Percentiles rank a stretch among this genome's conserved stretches.
phyloP scores from a whole-genome alignment of 768 basidiomycete genomes.

The Auricularia auricula-judae region DNA sequence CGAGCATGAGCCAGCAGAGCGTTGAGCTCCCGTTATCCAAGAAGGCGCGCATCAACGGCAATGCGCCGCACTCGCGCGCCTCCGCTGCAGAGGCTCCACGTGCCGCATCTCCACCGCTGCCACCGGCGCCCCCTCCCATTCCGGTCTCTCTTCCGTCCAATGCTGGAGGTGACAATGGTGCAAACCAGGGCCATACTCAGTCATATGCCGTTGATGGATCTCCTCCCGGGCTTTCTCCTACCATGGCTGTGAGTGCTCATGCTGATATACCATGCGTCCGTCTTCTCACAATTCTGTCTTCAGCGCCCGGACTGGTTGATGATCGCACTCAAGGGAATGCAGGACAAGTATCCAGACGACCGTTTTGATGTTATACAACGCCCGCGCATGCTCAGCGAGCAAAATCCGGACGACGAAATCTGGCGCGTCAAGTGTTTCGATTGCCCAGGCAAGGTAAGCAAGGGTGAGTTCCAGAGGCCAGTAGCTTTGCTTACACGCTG shows the following conservation, averaged over 20 bases:
- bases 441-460: constrained; percentile 80
- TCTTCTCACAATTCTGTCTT: neutral
- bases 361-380: constrained; percentile 67
- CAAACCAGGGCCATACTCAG: neutral
- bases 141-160: constrained; percentile 1
- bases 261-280: too few species aligned
- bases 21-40: constrained; percentile 12
- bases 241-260: neutral
- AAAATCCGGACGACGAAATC: neutral
- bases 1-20: neutral
- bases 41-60: neutral
- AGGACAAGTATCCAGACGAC: constrained; percentile 68
- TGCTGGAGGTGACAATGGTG: neutral
- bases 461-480: constrained; percentile 1
- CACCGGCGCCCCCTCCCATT: constrained; percentile 3
- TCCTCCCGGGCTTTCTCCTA: neutral
- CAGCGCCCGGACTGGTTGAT: constrained; percentile 63
- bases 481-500: constrained; percentile 8
- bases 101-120: neutral
- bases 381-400: constrained; percentile 45
- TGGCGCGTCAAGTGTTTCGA: constrained; percentile 90
- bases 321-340: constrained; percentile 55
- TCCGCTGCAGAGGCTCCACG: neutral
- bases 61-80: neutral
- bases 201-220: neutral